Evolutionary conservation across 345 rosid genomes (phyloP), one percentile per base, ranked within the genome.

Genomic region (Erucastrum elatum): DNA sequence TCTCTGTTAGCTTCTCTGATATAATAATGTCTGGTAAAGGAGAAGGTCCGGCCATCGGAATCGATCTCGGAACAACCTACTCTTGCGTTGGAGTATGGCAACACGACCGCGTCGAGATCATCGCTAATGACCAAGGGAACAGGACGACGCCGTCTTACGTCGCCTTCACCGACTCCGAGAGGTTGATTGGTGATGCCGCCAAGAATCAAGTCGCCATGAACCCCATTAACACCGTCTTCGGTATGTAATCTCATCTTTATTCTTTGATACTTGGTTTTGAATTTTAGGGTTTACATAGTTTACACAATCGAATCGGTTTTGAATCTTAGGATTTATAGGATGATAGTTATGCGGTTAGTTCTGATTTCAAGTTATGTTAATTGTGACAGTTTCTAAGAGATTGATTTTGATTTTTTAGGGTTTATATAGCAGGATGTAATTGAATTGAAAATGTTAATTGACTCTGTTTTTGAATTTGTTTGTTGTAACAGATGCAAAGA

Each of bases 41-140:
- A 63, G 67, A 63, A 63, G 44, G 67, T 33, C 67, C 67, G 13
- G 44, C 67, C 25, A 63, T 63, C 41, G 67, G 67, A 15, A 63
- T 63, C 67, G 44, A 63, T 63, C 67, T 63, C 25, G 67, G 67
- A 2, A 63, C 67, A 1, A 31, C 67, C 10, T 63, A 63, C 41
- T 63, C 67, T 4, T 63, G 67, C 41, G 67, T 63, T 6, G 67
- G 67, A 63, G 66, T 31, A 31, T 63, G 66, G 66, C 39, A 63
- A 31, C 66, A 63, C 66, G 66, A 63, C 39, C 66, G 66, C 31
- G 66, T 63, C 4, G 25, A 63, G 44, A 63, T 63, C 66, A 63
- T 63, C 11, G 67, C 67, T 63, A 63, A 63, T 63, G 66, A 63
- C 8, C 66, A 63, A n/a, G 66, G 66, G 0, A 63, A 63, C 66